Percentiles rank a stretch among this genome's conserved stretches.
Evolutionary conservation across 2,329 filamentous ascomycete genomes (phyloP).

Genomic region (Ceratocystis albifundus): DNA sequence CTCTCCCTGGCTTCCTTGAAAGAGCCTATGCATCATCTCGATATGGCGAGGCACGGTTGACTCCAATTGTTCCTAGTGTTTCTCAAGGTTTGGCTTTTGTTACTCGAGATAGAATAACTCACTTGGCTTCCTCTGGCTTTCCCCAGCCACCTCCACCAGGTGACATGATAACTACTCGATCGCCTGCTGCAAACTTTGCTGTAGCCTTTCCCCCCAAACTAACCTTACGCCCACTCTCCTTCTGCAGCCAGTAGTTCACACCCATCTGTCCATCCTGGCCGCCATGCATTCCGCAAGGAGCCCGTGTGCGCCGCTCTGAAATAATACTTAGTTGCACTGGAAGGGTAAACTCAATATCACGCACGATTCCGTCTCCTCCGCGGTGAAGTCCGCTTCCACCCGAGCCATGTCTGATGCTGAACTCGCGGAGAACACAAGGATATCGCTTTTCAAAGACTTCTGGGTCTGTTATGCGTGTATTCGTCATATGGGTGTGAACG

Average conservation of each 20-base stretch:
- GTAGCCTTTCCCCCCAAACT: constrained; percentile 73
- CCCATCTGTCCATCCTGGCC: constrained; percentile 70
- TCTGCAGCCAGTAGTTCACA: constrained; percentile 76
- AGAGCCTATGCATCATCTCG: too few species aligned
- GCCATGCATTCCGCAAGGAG: constrained; percentile 60
- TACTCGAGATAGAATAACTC: too few species aligned
- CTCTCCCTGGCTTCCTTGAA: too few species aligned
- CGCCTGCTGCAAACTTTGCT: constrained; percentile 61
- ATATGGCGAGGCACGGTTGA: too few species aligned
- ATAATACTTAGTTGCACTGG: constrained; percentile 67
- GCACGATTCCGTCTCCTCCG: constrained; percentile 62
- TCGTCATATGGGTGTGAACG: constrained; percentile 52
- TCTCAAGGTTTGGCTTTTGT: too few species aligned
- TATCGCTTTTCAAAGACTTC: constrained; percentile 44
- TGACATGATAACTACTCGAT: constrained; percentile 65
- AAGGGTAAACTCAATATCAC: constrained; percentile 70
- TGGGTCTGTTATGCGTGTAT: constrained; percentile 58
- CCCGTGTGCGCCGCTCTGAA: constrained; percentile 64
- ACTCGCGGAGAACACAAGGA: constrained; percentile 60
- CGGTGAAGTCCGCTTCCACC: constrained; percentile 54
- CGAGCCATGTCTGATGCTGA: constrained; percentile 51
- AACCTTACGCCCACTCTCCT: constrained; percentile 54
- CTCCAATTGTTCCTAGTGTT: too few species aligned
- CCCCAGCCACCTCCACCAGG: constrained; percentile 75
- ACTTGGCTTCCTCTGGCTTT: constrained; percentile 27